Evolutionary conservation across 495 filamentous ascomycete genomes (phyloP), one percentile per base, ranked within the genome.

Genomic region (Penicillium flavigenum): DNA sequence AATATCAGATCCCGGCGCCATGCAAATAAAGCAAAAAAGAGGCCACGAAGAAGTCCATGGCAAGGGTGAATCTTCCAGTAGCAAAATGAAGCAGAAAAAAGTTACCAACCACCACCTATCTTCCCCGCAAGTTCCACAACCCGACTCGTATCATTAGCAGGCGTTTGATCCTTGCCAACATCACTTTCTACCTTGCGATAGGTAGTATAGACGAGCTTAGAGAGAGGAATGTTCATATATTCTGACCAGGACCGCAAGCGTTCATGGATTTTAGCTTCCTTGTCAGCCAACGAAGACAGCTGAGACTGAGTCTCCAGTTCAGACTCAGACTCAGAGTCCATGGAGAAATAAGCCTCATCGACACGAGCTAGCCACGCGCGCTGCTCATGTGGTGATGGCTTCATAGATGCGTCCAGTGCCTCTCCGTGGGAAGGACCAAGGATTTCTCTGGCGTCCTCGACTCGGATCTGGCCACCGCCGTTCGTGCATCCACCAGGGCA

Each of bases 401-500:
- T 86, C 6, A 74, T 66, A 47, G 64, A 54, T 42, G 54, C 48
- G 47, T 71, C 75, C 41, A 65, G 6, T 14, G 38, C 20, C 10
- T 61, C 66, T 8, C 43, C 45, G 51, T 64, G 62, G n/a, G 63
- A 32, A 34, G 42, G 36, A 9, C 55, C 55, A 26, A 47, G 62
- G 34, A 44, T 58, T 51, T 74, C 71, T 34, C 69, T 58, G 20
- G 87, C 81, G 69, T 98, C 94, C 39, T 88, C 88, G 19, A 87
- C 85, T 57, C 95, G 93, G 57, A 98, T 87, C 77, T 98, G 94
- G 1, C 94, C 94, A 22, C 94, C 94, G 0, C 94, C 94, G 66
- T 98, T 98, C 47, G 94, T 98, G 71, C 94, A 98, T 1, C 94
- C 94, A 10, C 95, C 94, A 0, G 94, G 94, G 73, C 94, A 98